Evolutionary conservation across 441 rosid genomes (phyloP).

Genomic region (Corymbia citriodora): DNA sequence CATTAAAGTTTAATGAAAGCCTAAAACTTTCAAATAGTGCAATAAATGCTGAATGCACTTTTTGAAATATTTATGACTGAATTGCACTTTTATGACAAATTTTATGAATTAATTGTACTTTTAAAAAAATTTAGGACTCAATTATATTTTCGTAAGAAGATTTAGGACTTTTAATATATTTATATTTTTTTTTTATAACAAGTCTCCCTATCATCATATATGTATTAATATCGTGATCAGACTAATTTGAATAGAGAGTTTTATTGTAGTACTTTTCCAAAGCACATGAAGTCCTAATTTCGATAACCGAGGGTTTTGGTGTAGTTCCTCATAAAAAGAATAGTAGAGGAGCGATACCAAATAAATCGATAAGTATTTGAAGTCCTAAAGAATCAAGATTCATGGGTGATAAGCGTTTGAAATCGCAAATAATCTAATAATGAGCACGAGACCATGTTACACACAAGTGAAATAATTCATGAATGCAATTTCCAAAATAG

Average conservation of each 20-base stretch:
- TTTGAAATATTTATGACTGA: background rate
- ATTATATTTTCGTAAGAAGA: too few species aligned
- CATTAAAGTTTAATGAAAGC: too few species aligned
- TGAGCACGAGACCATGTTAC: background rate
- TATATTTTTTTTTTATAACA: background rate
- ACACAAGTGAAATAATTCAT: background rate
- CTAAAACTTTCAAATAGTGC: background rate
- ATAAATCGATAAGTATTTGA: background rate
- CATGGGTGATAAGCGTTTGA: background rate
- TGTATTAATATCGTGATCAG: accelerated
- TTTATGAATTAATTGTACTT: too few species aligned
- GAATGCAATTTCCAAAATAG: background rate
- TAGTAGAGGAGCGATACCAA: background rate
- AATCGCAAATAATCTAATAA: background rate
- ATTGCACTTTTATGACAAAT: background rate
- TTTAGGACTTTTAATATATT: background rate
- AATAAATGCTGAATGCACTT: too few species aligned
- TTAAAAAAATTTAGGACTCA: too few species aligned
- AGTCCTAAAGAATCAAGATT: background rate
- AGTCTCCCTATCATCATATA: background rate
- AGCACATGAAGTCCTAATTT: background rate
- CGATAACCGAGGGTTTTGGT: background rate
- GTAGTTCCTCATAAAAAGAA: background rate
- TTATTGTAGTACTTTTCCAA: background rate
- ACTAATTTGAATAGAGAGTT: background rate